These are phyloP conservation scores for Cornus florida DNA, from an alignment of 148 eudicot species.

Conservation along the genomic window DNA sequence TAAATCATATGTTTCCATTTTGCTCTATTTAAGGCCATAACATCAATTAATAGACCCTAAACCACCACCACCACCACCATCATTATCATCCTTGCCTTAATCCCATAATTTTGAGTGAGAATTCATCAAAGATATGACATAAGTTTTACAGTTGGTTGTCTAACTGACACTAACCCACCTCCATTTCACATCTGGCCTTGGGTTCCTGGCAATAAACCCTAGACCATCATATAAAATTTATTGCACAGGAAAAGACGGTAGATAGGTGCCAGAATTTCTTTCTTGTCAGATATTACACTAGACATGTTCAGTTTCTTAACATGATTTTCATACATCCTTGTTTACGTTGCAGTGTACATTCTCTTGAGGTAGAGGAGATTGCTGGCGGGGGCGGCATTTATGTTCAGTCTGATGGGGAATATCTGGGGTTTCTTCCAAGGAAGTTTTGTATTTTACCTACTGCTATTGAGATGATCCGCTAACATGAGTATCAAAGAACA, in stretches of 20 bases:
- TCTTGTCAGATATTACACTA: background rate
- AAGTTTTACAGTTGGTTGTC: too few species aligned
- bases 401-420: constrained; percentile 95
- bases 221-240: background rate
- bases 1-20: too few species aligned
- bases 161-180: too few species aligned
- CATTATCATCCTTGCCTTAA: too few species aligned
- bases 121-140: too few species aligned
- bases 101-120: too few species aligned
- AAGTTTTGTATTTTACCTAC: constrained; percentile 65
- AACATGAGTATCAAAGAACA: constrained; percentile 18
- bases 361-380: constrained; percentile 76
- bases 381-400: constrained; percentile 34
- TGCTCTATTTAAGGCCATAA: too few species aligned
- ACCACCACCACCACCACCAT: too few species aligned
- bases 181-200: too few species aligned
- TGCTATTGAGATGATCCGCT: constrained; percentile 75
- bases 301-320: background rate
- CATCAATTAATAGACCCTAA: too few species aligned
- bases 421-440: constrained; percentile 86
- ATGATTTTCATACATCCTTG: background rate
- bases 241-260: background rate
- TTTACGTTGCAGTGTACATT: constrained; percentile 48
- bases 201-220: background rate
- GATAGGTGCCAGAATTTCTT: background rate